These are phyloP conservation scores for Raffaelea albimanens DNA, from an alignment of 2,329 filamentous ascomycete species.

Conservation along the genomic window DNA sequence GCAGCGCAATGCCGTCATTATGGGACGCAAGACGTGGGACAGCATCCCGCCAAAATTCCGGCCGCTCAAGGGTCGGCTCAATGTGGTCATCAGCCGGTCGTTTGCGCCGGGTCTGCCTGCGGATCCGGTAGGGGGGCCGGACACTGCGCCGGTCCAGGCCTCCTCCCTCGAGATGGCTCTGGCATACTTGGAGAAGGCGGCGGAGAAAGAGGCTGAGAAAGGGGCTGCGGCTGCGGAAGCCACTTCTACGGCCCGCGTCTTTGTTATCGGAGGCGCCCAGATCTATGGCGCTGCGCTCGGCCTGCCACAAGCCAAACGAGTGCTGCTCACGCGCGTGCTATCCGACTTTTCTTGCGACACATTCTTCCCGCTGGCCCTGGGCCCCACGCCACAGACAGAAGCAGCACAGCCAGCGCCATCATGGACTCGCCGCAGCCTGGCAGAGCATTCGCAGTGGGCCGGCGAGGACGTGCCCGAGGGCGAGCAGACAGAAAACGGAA, in stretches of 20 bases:
- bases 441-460: constrained; percentile 51
- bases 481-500: constrained; percentile 52
- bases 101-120: constrained; percentile 15
- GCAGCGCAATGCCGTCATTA: constrained; percentile 67
- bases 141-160: constrained; percentile 43
- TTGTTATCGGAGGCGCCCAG: constrained; percentile 83
- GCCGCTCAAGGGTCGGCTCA: constrained; percentile 70
- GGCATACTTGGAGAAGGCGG: constrained; percentile 20
- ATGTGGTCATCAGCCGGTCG: constrained; percentile 66
- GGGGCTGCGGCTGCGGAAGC: background rate
- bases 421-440: constrained; percentile 46
- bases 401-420: constrained; percentile 5
- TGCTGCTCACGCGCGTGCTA: constrained; percentile 62
- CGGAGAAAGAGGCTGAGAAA: background rate
- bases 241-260: constrained; percentile 46
- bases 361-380: constrained; percentile 56
- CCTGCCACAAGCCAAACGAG: constrained; percentile 44
- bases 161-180: constrained; percentile 51
- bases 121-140: constrained; percentile 7
- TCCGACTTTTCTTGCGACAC: constrained; percentile 69
- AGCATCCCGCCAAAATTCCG: constrained; percentile 72
- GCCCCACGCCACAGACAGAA: constrained; percentile 21
- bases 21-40: constrained; percentile 97
- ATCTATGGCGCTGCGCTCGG: constrained; percentile 68
- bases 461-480: constrained; percentile 53